Evolutionary conservation across 306 rosid species (phyloP).

Genomic region (Fragaria nilgerrensis): DNA sequence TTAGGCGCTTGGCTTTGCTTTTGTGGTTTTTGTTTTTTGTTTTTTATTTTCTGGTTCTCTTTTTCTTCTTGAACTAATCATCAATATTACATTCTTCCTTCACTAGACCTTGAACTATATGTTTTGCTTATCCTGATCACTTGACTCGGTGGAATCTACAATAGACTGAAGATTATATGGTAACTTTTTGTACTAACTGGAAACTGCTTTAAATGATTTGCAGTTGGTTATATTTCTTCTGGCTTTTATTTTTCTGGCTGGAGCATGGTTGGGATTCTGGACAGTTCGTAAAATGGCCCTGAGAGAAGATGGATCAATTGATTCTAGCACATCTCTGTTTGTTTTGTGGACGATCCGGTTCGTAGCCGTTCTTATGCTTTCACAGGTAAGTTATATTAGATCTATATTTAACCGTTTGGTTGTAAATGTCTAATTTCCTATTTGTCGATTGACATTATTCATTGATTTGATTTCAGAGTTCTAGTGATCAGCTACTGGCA

Average conservation of each 20-base stretch:
- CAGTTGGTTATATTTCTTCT: conserved; percentile 83
- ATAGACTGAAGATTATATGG: conserved; percentile 12
- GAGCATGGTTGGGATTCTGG: conserved; percentile 99
- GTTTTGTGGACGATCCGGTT: conserved; percentile 80
- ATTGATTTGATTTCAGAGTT: conserved; percentile 59
- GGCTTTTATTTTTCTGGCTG: conserved; percentile 67
- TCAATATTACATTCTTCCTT: conserved; percentile 4
- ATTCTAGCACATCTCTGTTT: conserved; percentile 63
- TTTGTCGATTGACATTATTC: conserved; percentile 24
- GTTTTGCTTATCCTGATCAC: neutral
- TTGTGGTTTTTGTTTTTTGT: no score
- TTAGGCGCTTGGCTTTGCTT: neutral
- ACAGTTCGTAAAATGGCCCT: conserved; percentile 73
- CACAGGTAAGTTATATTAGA: conserved; percentile 52
- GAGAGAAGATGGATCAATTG: conserved; percentile 82
- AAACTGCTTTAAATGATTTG: conserved; percentile 24
- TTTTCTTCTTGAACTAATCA: neutral
- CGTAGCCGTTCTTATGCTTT: conserved; percentile 59
- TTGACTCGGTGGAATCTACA: neutral
- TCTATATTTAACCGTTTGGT: neutral
- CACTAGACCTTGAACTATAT: neutral
- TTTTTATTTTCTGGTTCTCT: neutral
- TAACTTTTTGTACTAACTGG: conserved; percentile 23
- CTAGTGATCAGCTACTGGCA: conserved; percentile 73
- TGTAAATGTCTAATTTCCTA: conserved; percentile 17